Evolutionary conservation across 2,329 filamentous ascomycete genomes (phyloP).

Genomic region (Fusarium sterilihyphosum): DNA sequence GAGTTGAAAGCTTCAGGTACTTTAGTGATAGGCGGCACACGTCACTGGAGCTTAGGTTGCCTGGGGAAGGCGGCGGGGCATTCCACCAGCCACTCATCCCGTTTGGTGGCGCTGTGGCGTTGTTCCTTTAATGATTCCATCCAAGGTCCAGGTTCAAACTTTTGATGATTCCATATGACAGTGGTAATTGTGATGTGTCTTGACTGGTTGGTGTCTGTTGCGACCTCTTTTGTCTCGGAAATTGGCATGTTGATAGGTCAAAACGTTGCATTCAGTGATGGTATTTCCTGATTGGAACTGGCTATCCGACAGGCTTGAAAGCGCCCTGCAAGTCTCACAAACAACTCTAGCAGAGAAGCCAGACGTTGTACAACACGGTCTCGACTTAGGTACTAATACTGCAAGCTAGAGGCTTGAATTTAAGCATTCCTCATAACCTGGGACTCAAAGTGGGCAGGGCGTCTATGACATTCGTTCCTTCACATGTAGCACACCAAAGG

Average conservation of each 20-base stretch:
- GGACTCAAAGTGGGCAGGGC: no score
- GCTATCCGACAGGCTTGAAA: accelerated
- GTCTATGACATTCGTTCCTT: neutral
- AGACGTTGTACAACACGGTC: neutral
- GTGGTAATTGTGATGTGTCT: neutral
- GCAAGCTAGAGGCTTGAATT: neutral
- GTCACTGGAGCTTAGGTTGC: constrained; percentile 33
- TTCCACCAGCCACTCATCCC: neutral
- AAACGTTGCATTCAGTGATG: accelerated
- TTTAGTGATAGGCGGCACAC: constrained; percentile 22
- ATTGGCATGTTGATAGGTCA: accelerated
- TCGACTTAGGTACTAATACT: neutral
- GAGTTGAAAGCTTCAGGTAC: constrained; percentile 18
- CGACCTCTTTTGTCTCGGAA: no score
- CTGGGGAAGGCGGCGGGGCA: constrained; percentile 24
- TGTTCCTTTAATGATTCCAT: neutral
- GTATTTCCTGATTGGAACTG: neutral
- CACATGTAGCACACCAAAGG: neutral
- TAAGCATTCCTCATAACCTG: accelerated
- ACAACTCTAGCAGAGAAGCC: no score
- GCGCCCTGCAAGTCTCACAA: no score
- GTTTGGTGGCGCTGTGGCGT: constrained; percentile 8
- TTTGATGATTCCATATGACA: neutral
- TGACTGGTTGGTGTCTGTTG: neutral
- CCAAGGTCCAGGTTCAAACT: neutral